These are phyloP conservation scores for Neurospora africana DNA, from an alignment of 495 filamentous ascomycete genomes.

Conservation along the genomic window DNA sequence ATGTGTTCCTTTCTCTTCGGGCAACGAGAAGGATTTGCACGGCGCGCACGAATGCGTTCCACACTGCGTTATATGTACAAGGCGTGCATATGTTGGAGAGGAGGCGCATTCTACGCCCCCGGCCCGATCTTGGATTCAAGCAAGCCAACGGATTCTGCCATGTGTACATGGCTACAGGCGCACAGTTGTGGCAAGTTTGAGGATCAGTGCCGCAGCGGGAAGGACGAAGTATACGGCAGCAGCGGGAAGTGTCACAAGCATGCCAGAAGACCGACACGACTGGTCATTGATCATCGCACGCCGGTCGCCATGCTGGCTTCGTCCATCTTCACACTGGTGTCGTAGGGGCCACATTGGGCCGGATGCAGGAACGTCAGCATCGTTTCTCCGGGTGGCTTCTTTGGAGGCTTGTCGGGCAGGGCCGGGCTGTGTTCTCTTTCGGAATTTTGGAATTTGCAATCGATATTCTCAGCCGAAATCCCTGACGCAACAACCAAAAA, in stretches of 20 bases:
- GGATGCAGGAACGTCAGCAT: background rate
- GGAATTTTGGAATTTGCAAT: background rate
- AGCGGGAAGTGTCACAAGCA: background rate
- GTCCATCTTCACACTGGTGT: background rate
- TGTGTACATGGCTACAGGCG: background rate
- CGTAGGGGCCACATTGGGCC: background rate
- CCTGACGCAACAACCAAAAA: background rate
- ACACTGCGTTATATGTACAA: background rate
- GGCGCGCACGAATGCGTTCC: background rate
- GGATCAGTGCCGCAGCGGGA: background rate
- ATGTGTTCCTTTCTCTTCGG: background rate
- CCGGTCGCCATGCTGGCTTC: background rate
- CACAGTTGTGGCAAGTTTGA: background rate
- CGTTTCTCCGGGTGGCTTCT: background rate
- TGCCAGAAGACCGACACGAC: background rate
- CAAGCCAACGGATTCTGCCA: background rate
- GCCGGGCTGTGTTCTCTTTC: background rate
- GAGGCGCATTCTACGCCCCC: background rate
- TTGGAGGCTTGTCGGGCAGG: background rate
- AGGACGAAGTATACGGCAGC: background rate
- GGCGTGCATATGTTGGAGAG: background rate
- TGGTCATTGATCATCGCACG: background rate
- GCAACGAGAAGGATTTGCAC: background rate
- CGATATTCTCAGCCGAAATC: background rate
- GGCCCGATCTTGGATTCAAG: background rate